A percentile compares a stretch with the other conserved stretches of the same genome.
phyloP scores from a whole-genome alignment of 352 stramenopile genomes.

The Phytophthora ohioensis region DNA sequence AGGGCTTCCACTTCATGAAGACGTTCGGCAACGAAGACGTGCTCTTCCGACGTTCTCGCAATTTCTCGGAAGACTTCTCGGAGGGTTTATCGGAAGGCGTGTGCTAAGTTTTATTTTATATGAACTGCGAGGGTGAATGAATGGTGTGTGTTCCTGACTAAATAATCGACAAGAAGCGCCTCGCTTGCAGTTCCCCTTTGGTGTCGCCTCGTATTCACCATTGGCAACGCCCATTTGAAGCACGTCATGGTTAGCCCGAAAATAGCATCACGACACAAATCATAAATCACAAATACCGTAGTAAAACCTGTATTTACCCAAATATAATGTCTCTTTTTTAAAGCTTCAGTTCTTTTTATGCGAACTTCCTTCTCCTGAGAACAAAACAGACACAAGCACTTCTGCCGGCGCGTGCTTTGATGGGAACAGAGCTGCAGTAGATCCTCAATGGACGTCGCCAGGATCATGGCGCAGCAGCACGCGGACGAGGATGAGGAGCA shows the following conservation, averaged over 20 bases:
- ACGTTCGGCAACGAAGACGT: conserved; percentile 71
- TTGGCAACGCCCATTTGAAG: no score
- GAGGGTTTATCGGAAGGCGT: conserved; percentile 83
- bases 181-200: conserved; percentile 1
- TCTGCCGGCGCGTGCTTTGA: conserved; percentile 39
- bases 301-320: background rate
- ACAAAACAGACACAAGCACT: conserved; percentile 22
- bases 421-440: conserved; percentile 42
- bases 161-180: conserved; percentile 19
- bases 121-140: conserved; percentile 21
- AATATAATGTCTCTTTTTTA: background rate
- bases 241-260: no score
- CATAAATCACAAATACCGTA: background rate
- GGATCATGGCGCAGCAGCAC: conserved; percentile 30
- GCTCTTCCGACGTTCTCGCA: conserved; percentile 67
- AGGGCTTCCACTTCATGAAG: conserved; percentile 69
- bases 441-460: conserved; percentile 36
- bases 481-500: conserved; percentile 36
- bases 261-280: no score
- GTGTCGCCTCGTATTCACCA: background rate
- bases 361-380: conserved; percentile 28
- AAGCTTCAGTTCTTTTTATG: conserved; percentile 19
- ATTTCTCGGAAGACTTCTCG: conserved; percentile 79
- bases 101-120: conserved; percentile 64
- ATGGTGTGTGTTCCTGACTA: conserved; percentile 20